A percentile compares a stretch with the other conserved stretches of the same genome.
phyloP scores from a whole-genome alignment of 2,329 filamentous ascomycete species.

The Trichoderma brevicompactum region DNA sequence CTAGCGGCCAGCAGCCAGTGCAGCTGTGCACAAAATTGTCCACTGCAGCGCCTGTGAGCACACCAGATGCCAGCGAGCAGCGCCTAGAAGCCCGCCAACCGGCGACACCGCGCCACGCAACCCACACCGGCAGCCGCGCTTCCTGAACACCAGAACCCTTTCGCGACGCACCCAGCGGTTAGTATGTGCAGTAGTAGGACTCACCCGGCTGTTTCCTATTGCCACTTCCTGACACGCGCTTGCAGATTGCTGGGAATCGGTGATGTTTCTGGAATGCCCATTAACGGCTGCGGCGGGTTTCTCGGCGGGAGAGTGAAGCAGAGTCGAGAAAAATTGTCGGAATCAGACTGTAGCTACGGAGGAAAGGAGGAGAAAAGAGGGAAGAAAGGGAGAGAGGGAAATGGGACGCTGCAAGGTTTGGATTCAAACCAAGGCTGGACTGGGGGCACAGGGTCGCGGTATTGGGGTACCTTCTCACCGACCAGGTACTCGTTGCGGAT shows the following conservation, averaged over 20 bases:
- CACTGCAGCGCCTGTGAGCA: background rate
- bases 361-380: slow-evolving; percentile 23
- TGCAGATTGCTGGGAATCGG: background rate
- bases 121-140: slow-evolving; percentile 19
- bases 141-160: background rate
- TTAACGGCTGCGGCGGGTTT: background rate
- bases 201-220: slow-evolving; percentile 7
- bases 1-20: slow-evolving; percentile 15
- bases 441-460: slow-evolving; percentile 16
- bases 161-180: slow-evolving; percentile 14
- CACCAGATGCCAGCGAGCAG: background rate
- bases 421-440: background rate
- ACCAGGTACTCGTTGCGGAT: background rate
- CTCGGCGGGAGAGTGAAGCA: background rate
- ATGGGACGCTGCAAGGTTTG: slow-evolving; percentile 25
- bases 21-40: slow-evolving; percentile 18
- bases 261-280: background rate
- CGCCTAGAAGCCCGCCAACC: slow-evolving; percentile 1
- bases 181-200: slow-evolving; percentile 18
- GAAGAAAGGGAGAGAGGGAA: slow-evolving; percentile 20
- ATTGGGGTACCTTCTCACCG: slow-evolving; percentile 1
- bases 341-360: background rate
- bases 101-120: slow-evolving; percentile 26
- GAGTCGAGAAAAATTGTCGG: background rate
- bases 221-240: background rate